Conservation (phyloP, 2,329 filamentous ascomycete species). For the Sarocladium brachiariae region DNA sequence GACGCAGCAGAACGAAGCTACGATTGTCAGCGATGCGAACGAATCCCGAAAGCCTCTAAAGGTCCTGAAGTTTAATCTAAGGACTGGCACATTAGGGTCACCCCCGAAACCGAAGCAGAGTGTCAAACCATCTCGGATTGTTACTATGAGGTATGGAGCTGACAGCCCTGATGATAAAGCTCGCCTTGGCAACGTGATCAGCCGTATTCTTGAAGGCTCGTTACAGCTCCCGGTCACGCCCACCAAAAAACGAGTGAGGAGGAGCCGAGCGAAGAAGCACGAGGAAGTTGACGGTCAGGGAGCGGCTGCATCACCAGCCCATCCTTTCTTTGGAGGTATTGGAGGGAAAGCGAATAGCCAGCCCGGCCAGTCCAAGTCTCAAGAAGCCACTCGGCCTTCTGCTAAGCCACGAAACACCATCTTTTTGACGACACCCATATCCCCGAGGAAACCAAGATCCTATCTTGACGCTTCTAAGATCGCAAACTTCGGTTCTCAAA, state of each 20-base stretch:
- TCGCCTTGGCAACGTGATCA: conserved; percentile 53
- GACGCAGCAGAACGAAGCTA: not conserved
- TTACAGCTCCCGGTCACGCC: conserved; percentile 19
- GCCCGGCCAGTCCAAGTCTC: conserved; percentile 13
- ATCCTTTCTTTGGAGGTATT: conserved; percentile 38
- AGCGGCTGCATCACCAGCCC: conserved; percentile 24
- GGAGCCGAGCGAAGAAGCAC: conserved; percentile 20
- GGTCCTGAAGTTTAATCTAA: conserved; percentile 49
- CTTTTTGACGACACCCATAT: conserved; percentile 48
- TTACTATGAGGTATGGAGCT: conserved; percentile 52
- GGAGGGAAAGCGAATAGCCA: conserved; percentile 24
- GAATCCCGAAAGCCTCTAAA: conserved; percentile 23
- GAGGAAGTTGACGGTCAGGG: conserved; percentile 20
- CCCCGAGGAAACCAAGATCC: conserved; percentile 35
- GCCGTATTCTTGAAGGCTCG: conserved; percentile 47
- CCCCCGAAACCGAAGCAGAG: conserved; percentile 48
- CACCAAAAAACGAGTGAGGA: conserved; percentile 8
- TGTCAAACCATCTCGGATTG: conserved; percentile 32
- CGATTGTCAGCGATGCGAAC: not conserved
- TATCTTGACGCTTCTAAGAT: conserved; percentile 23
- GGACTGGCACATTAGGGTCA: conserved; percentile 56
- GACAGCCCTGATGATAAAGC: conserved; percentile 34
- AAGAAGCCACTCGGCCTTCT: conserved; percentile 14
- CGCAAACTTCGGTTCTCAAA: conserved; percentile 32
- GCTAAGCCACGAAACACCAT: conserved; percentile 25